Evolutionary conservation across 2,329 filamentous ascomycete species (phyloP).

Genomic region (Diaporthe humulicola): DNA sequence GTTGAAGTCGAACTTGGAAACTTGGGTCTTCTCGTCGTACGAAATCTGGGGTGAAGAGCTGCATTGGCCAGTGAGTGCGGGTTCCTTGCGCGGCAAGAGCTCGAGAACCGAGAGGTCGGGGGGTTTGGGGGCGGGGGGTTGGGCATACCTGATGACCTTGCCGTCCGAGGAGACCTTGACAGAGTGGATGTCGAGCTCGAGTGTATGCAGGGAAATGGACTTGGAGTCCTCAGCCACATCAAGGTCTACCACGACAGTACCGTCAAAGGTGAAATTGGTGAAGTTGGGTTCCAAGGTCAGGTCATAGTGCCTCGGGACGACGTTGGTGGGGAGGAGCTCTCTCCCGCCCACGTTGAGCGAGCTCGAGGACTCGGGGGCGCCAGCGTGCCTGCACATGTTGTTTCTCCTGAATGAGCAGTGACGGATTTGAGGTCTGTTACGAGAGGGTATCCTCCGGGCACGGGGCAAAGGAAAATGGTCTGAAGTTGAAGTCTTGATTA

Average conservation of each 20-base stretch:
- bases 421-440: conserved; percentile 52
- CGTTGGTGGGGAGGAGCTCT: conserved; percentile 91
- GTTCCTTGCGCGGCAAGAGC: conserved; percentile 33
- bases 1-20: conserved; percentile 84
- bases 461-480: conserved; percentile 35
- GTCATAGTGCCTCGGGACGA: conserved; percentile 93
- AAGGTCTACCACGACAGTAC: conserved; percentile 86
- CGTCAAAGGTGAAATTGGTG: conserved; percentile 87
- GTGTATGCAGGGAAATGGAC: conserved; percentile 88
- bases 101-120: not conserved
- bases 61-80: conserved; percentile 49
- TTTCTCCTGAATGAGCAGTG: conserved; percentile 81
- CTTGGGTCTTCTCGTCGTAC: conserved; percentile 84
- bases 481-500: conserved; percentile 35
- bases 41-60: conserved; percentile 76
- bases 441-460: conserved; percentile 35
- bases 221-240: conserved; percentile 87
- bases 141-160: conserved; percentile 59
- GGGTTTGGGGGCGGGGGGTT: too few species aligned
- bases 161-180: conserved; percentile 76
- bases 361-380: conserved; percentile 51
- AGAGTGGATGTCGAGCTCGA: conserved; percentile 86
- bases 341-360: conserved; percentile 64
- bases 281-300: conserved; percentile 93
- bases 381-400: conserved; percentile 74